Conservation (phyloP, 805 yeast genomes). For the Nakazawaea populi region DNA sequence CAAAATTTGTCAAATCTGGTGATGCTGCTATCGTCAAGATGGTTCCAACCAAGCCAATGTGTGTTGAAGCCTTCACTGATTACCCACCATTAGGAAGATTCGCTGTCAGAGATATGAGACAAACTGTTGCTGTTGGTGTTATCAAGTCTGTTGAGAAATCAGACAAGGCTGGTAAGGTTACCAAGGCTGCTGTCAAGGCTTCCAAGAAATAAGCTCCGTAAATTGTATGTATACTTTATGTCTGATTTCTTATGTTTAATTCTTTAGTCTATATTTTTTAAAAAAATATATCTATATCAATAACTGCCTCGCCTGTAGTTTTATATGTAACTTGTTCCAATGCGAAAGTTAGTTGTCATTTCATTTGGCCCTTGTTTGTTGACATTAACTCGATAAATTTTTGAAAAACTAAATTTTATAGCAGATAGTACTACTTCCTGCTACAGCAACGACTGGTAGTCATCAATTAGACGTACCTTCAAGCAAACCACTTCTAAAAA, state of each 20-base stretch:
- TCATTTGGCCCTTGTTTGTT: too few relatives aligned
- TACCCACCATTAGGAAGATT: constrained; percentile 98
- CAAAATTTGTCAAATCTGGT: constrained; percentile 93
- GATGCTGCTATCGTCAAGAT: constrained; percentile 93
- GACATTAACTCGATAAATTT: too few relatives aligned
- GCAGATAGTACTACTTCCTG: too few relatives aligned
- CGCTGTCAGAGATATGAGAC: constrained; percentile 99
- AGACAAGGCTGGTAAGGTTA: constrained; percentile 85
- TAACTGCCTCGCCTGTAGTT: neutral
- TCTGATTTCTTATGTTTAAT: constrained; percentile 1
- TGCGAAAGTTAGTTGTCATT: too few relatives aligned
- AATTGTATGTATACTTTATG: neutral
- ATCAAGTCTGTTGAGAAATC: constrained; percentile 92
- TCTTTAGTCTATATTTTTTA: neutral
- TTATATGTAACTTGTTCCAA: neutral
- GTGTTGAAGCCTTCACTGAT: constrained; percentile 90
- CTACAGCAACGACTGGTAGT: too few relatives aligned
- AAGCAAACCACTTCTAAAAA: too few relatives aligned
- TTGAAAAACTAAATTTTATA: too few relatives aligned
- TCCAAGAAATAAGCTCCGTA: constrained; percentile 53
- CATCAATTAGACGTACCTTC: too few relatives aligned
- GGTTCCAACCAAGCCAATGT: constrained; percentile 86
- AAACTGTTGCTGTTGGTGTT: constrained; percentile 99
- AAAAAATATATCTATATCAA: neutral
- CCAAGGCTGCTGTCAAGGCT: constrained; percentile 92